These are phyloP conservation scores for Rhinocladiella mackenziei DNA, from an alignment of 2,329 filamentous ascomycete species.

Conservation along the genomic window DNA sequence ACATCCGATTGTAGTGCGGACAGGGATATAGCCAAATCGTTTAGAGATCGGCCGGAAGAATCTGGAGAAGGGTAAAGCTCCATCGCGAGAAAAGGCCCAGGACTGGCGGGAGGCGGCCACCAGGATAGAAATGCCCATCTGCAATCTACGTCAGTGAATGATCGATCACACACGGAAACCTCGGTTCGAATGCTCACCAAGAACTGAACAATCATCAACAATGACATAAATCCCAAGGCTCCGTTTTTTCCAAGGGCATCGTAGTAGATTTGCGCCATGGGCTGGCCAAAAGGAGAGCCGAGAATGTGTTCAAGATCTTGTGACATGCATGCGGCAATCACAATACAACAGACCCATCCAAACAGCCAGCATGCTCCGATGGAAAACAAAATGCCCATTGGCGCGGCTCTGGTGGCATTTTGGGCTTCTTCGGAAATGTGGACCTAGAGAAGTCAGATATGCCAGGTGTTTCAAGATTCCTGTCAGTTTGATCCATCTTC, in stretches of 20 bases:
- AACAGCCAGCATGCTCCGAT: constrained; percentile 55
- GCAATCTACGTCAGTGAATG: too few relatives aligned
- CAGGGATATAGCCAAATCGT: constrained; percentile 54
- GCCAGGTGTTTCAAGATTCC: too few relatives aligned
- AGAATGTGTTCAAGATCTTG: constrained; percentile 50
- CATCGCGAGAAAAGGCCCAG: constrained; percentile 62
- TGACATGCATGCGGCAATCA: constrained; percentile 56
- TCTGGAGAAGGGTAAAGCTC: constrained; percentile 56
- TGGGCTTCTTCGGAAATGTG: constrained; percentile 60
- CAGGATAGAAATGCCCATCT: constrained; percentile 35
- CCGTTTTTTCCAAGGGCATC: constrained; percentile 39
- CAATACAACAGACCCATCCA: constrained; percentile 55
- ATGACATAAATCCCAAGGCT: constrained; percentile 55
- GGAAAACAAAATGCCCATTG: constrained; percentile 57
- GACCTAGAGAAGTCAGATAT: too few relatives aligned
- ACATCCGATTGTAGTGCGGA: constrained; percentile 55
- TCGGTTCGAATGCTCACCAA: constrained; percentile 56
- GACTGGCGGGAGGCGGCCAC: constrained; percentile 58
- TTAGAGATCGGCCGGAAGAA: constrained; percentile 56
- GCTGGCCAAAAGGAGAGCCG: constrained; percentile 53
- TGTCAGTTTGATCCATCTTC: too few relatives aligned
- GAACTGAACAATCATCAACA: constrained; percentile 60
- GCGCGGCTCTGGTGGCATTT: constrained; percentile 58
- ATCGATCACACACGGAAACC: too few relatives aligned
- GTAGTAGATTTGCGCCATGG: constrained; percentile 48